Percentiles rank a stretch among this genome's conserved stretches.
Conservation (phyloP, 1,284 basidiomycete species). For the Naganishia sp. region DNA sequence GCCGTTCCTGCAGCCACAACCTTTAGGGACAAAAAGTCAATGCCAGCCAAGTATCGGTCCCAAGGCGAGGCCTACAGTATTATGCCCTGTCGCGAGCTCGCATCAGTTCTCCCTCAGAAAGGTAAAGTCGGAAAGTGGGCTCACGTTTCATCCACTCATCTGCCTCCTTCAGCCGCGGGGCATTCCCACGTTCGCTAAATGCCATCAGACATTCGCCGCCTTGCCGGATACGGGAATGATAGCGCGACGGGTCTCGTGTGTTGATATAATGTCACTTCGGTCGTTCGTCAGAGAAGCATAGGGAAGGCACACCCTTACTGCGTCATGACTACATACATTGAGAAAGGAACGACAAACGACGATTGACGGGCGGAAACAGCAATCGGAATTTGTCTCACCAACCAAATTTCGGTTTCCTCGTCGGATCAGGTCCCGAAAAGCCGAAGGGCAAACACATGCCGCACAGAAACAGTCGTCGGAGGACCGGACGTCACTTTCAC, state of each 20-base stretch:
- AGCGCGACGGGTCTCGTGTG: not conserved
- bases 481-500: too few relatives aligned
- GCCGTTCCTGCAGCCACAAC: slow-evolving; percentile 51
- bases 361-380: not conserved
- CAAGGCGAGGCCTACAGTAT: slow-evolving; percentile 11
- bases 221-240: slow-evolving; percentile 3
- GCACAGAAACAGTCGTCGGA: too few relatives aligned
- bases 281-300: not conserved
- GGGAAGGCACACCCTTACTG: not conserved
- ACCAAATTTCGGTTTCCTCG: not conserved
- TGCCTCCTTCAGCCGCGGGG: slow-evolving; percentile 16
- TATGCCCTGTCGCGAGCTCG: slow-evolving; percentile 7
- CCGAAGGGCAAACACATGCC: too few relatives aligned
- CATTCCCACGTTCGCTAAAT: slow-evolving; percentile 24
- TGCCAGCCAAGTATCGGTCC: too few relatives aligned
- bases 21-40: slow-evolving; percentile 2
- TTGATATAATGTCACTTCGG: not conserved
- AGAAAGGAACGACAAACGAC: not conserved
- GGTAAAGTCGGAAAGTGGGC: not conserved
- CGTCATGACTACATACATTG: not conserved
- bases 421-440: too few relatives aligned
- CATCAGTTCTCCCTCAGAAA: not conserved
- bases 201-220: slow-evolving; percentile 24
- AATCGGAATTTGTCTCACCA: slow-evolving; percentile 7
- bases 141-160: slow-evolving; percentile 34